phyloP scores from a whole-genome alignment of 2,329 filamentous ascomycete species.

The Scytalidium lignicola region DNA sequence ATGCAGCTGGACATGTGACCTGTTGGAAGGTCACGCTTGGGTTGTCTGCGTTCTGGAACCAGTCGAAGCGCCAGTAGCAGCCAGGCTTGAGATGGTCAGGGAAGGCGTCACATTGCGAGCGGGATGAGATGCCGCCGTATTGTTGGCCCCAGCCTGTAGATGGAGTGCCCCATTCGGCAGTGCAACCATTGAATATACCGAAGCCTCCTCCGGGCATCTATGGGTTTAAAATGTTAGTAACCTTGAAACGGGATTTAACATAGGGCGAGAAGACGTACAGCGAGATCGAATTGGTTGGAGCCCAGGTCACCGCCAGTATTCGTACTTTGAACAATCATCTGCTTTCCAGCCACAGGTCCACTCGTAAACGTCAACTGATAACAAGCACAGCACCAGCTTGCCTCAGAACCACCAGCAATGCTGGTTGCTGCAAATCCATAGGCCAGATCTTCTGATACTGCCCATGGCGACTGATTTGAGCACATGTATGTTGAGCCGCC shows the following conservation, averaged over 20 bases:
- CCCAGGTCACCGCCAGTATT: constrained; percentile 56
- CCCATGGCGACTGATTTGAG: constrained; percentile 56
- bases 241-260: neutral
- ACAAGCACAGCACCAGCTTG: constrained; percentile 62
- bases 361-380: constrained; percentile 46
- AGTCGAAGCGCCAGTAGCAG: constrained; percentile 48
- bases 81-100: constrained; percentile 37
- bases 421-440: constrained; percentile 62
- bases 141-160: constrained; percentile 37
- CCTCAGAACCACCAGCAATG: constrained; percentile 49
- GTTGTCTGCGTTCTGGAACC: constrained; percentile 44
- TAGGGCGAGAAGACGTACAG: constrained; percentile 13
- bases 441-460: constrained; percentile 49
- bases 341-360: constrained; percentile 51
- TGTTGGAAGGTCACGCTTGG: constrained; percentile 38
- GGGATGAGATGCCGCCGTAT: constrained; percentile 42
- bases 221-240: neutral
- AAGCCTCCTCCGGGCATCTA: constrained; percentile 51
- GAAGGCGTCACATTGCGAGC: constrained; percentile 37
- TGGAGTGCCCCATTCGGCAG: constrained; percentile 39
- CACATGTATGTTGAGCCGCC: constrained; percentile 56
- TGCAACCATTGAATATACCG: constrained; percentile 50
- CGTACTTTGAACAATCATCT: constrained; percentile 59
- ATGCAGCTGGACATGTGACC: constrained; percentile 39
- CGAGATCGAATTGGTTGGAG: constrained; percentile 54